Evolutionary conservation across 192 early-diverging fungal genomes (phyloP), one percentile per base, ranked within the genome.

Genomic region (Haplosporangium gracile): DNA sequence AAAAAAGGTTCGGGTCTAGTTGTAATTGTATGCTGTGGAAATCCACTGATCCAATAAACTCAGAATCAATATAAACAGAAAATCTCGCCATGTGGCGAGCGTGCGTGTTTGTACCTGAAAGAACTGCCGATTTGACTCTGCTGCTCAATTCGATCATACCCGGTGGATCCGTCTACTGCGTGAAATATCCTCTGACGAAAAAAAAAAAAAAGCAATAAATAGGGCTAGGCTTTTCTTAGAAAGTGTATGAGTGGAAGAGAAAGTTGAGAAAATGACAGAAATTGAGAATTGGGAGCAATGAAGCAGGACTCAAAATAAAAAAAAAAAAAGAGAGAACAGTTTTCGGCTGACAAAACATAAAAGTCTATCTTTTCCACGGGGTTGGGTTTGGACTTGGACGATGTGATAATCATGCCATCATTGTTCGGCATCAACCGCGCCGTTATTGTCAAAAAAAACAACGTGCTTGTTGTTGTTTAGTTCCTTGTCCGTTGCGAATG

Each of bases 51-150:
- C 16, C 16, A 55, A 60, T 2, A n/a, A 24, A 57, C 51, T 53
- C 51, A 26, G 55, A n/a, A 60, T n/a, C 8, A 60, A 53, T 22
- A 53, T 53, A 18, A 53, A 53, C 51, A 53, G 6, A 29, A 65
- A 65, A 32, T 32, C 60, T 65, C 26, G 60, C 60, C 60, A 65
- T 65, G 60, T 65, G 60, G 60, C 60, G 60, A 65, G n/a, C 57
- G 24, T 8, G 57, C 4, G 4, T 55, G 22, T 60, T n/a, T 60
- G 57, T 60, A 26, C 57, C 57, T 60, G 57, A 60, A 60, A n/a
- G 24, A n/a, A 60, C 24, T 18, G 15, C 2, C 68, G 1, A 36
- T 36, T n/a, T 8, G 34, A 5, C 15, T 36, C 15, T 69, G 1
- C n/a, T 34, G 5, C 36, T 36, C 36, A 36, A 45, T 45, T 45